Conservation (phyloP, 345 rosid genomes). For the Syzygium oleosum region DNA sequence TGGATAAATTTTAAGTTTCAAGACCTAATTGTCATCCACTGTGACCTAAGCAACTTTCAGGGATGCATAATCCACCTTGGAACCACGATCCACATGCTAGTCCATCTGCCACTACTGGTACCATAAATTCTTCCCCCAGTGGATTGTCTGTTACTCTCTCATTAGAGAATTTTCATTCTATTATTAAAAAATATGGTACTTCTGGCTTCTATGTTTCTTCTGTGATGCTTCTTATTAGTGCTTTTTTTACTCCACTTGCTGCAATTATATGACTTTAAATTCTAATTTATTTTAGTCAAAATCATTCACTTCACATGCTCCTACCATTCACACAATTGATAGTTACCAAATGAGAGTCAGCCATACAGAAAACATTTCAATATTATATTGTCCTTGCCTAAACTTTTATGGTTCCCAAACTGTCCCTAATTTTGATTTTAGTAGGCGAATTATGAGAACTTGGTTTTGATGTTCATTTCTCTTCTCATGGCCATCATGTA, state of each 20-base stretch:
- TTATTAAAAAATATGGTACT: not conserved
- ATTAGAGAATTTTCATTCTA: not conserved
- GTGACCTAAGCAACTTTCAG: not conserved
- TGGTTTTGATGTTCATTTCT: too few relatives aligned
- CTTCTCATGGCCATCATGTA: too few relatives aligned
- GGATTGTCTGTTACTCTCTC: not conserved
- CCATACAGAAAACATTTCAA: not conserved
- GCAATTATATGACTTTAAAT: not conserved
- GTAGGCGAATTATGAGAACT: too few relatives aligned
- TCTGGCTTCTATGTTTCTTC: not conserved
- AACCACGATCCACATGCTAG: not conserved
- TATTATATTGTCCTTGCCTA: not conserved
- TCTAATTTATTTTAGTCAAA: not conserved
- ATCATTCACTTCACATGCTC: not conserved
- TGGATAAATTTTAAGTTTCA: not conserved
- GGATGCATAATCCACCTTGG: not conserved
- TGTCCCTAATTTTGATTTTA: too few relatives aligned
- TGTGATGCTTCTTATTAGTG: not conserved
- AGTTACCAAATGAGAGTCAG: not conserved
- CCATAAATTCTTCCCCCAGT: not conserved
- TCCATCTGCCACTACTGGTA: not conserved
- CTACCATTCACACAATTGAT: not conserved
- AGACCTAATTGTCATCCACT: not conserved
- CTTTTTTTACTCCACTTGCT: not conserved
- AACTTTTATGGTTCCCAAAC: fast-evolving